Evolutionary conservation across 345 rosid genomes (phyloP).

Genomic region (Populus nigra): DNA sequence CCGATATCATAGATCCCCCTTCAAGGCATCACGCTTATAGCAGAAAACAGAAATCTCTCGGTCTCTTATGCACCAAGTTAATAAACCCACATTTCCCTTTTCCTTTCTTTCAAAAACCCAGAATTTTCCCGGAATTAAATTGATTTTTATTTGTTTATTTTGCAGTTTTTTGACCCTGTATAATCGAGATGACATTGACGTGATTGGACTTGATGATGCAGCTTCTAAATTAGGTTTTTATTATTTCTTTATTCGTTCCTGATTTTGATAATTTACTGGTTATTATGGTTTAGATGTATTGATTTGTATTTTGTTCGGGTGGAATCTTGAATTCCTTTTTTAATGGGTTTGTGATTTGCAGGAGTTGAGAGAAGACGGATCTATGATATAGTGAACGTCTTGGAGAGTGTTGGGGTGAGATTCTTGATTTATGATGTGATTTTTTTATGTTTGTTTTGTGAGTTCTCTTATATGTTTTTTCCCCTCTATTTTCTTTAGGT

Average conservation of each 20-base stretch:
- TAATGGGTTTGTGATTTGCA: slow-evolving; percentile 3
- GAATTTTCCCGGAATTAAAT: background rate
- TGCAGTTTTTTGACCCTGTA: slow-evolving; percentile 74
- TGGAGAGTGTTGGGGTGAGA: slow-evolving; percentile 37
- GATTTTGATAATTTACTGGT: background rate
- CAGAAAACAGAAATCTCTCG: slow-evolving; percentile 86
- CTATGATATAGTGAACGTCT: slow-evolving; percentile 34
- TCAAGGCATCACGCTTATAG: slow-evolving; percentile 55
- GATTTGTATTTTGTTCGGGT: background rate
- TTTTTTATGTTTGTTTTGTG: background rate
- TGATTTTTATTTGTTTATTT: background rate
- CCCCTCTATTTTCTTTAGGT: slow-evolving; percentile 2
- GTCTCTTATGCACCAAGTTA: slow-evolving; percentile 86
- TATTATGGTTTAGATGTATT: background rate
- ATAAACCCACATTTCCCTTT: background rate
- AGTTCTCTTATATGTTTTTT: background rate
- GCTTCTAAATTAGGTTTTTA: slow-evolving; percentile 61
- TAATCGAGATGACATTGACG: slow-evolving; percentile 58
- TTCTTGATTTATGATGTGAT: background rate
- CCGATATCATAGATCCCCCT: background rate
- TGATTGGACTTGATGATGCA: slow-evolving; percentile 81
- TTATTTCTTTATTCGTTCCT: background rate
- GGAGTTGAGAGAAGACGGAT: slow-evolving; percentile 39
- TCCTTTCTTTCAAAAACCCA: background rate
- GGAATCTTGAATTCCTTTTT: background rate